These are phyloP conservation scores for Xylaria sp. DNA, from an alignment of 2,329 filamentous ascomycete species.

Conservation along the genomic window DNA sequence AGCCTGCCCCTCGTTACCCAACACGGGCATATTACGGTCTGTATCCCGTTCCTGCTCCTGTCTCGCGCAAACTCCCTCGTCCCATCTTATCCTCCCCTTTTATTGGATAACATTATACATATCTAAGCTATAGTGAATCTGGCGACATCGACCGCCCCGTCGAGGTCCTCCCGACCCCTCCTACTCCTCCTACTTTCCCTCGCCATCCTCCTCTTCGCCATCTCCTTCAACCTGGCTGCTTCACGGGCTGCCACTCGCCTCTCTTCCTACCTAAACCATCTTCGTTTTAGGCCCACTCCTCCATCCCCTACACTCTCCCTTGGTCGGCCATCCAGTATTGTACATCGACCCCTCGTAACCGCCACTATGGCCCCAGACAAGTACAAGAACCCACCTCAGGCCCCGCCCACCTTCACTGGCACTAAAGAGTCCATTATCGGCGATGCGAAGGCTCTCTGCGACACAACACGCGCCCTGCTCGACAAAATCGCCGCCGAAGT, in stretches of 20 bases:
- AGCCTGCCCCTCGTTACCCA: constrained; percentile 28
- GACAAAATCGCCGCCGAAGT: constrained; percentile 75
- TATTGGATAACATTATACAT: constrained; percentile 36
- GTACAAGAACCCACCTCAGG: constrained; percentile 80
- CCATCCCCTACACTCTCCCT: constrained; percentile 48
- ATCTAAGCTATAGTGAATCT: constrained; percentile 47
- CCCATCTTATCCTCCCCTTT: constrained; percentile 25
- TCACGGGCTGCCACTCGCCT: constrained; percentile 69
- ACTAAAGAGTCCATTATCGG: constrained; percentile 75
- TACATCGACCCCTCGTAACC: constrained; percentile 55
- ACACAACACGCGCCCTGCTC: constrained; percentile 69
- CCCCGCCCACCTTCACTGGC: constrained; percentile 80
- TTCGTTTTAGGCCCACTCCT: constrained; percentile 56
- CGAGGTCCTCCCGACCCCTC: constrained; percentile 45
- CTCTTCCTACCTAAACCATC: constrained; percentile 66
- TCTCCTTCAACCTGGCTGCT: constrained; percentile 74
- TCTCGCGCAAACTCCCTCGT: constrained; percentile 10
- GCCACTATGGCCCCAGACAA: constrained; percentile 73
- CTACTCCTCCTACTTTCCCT: constrained; percentile 59
- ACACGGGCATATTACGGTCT: not conserved
- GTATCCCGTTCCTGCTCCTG: too few relatives aligned
- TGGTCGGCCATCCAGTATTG: constrained; percentile 25
- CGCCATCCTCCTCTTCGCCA: constrained; percentile 65
- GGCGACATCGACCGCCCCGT: constrained; percentile 46
- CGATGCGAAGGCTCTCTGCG: constrained; percentile 74